Evolutionary conservation across 805 yeast species (phyloP).

Genomic region (Suhomyces kilbournensis): DNA sequence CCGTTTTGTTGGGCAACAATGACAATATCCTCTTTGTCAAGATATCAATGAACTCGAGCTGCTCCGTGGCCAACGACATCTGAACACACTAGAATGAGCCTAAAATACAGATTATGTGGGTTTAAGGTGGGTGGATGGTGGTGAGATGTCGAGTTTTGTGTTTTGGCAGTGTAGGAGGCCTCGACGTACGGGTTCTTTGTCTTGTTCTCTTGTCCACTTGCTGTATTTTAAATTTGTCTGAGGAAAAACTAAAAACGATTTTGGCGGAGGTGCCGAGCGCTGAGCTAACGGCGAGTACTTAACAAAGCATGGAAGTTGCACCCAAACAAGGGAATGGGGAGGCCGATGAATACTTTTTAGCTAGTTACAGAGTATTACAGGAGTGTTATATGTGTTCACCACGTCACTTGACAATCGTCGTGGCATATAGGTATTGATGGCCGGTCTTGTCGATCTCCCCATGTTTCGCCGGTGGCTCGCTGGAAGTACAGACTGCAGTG

Average conservation of each 20-base stretch:
- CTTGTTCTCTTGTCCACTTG: background rate
- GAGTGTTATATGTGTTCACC: too few species aligned
- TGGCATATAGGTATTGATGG: too few species aligned
- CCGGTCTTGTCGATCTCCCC: background rate
- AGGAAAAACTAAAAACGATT: background rate
- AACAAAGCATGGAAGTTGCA: background rate
- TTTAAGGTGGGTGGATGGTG: background rate
- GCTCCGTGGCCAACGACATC: slow-evolving; percentile 3
- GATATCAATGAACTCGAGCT: slow-evolving; percentile 20
- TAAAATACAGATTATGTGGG: background rate
- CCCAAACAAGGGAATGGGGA: background rate
- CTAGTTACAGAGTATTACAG: too few species aligned
- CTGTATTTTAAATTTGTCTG: background rate
- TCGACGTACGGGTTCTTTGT: background rate
- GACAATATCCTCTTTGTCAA: slow-evolving; percentile 29
- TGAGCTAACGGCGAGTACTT: background rate
- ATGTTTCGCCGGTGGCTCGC: background rate
- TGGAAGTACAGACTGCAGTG: background rate
- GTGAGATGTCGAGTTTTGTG: background rate
- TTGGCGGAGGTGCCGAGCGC: background rate
- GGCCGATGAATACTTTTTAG: too few species aligned
- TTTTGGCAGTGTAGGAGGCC: background rate
- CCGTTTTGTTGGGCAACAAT: slow-evolving; percentile 37
- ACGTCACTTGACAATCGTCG: too few species aligned
- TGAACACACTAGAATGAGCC: background rate